Conservation (phyloP, 148 eudicot species). For the Drosera capensis region DNA sequence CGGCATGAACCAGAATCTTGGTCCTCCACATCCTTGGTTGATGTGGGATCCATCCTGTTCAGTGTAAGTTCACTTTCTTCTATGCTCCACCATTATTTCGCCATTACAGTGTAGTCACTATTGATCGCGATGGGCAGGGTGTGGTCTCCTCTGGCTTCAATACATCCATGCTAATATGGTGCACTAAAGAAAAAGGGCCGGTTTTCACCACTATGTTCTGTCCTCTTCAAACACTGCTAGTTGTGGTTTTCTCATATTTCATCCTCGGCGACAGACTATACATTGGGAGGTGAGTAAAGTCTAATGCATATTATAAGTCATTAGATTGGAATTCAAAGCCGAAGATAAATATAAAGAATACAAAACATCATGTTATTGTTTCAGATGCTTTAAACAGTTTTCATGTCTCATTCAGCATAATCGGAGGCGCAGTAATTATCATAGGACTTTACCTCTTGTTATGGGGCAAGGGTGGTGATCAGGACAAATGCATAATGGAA, state of each 20-base stretch:
- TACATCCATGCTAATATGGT: conserved; percentile 22
- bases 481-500: conserved; percentile 9
- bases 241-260: conserved; percentile 28
- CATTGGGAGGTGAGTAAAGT: conserved; percentile 23
- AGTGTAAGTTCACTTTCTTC: conserved; percentile 16
- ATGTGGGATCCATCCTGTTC: conserved; percentile 27
- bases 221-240: conserved; percentile 31
- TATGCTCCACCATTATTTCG: not conserved
- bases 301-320: not conserved
- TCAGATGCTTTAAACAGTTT: not conserved
- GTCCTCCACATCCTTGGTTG: conserved; percentile 15
- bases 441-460: conserved; percentile 29
- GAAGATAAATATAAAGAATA: no score
- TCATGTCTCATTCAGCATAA: conserved; percentile 13
- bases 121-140: conserved; percentile 22
- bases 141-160: conserved; percentile 31
- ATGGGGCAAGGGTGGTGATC: conserved; percentile 29
- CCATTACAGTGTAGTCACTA: not conserved
- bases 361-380: no score
- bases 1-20: conserved; percentile 23
- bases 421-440: conserved; percentile 26
- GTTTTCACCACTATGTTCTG: conserved; percentile 34
- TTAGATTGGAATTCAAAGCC: no score
- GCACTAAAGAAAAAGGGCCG: conserved; percentile 26
- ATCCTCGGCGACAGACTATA: conserved; percentile 32